Evolutionary conservation across 2,329 filamentous ascomycete species (phyloP).

Genomic region (Rhinocladiella mackenziei): DNA sequence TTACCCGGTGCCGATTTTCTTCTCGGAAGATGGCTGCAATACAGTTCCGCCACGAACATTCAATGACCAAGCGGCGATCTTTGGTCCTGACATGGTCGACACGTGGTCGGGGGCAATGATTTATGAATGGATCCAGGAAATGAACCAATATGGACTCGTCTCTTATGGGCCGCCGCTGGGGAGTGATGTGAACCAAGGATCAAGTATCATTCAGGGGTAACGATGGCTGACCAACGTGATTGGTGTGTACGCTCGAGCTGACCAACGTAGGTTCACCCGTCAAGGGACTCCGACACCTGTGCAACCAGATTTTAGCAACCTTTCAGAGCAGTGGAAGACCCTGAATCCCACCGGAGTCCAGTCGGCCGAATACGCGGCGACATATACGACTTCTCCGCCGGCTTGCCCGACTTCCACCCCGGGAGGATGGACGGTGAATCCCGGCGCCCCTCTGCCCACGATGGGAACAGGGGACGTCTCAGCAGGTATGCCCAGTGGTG

Average conservation of each 20-base stretch:
- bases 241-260: constrained; percentile 6
- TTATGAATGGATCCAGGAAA: constrained; percentile 86
- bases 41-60: constrained; percentile 42
- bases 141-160: constrained; percentile 77
- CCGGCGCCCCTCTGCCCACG: constrained; percentile 65
- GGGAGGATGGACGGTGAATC: constrained; percentile 68
- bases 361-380: constrained; percentile 61
- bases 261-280: constrained; percentile 54
- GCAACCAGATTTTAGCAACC: constrained; percentile 71
- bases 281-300: constrained; percentile 70
- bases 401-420: constrained; percentile 67
- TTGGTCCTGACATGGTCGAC: constrained; percentile 67
- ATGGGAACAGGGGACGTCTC: constrained; percentile 53
- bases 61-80: constrained; percentile 69
- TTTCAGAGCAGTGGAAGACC: constrained; percentile 71
- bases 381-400: constrained; percentile 58
- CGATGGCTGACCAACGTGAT: constrained; percentile 3
- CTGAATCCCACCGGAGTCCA: constrained; percentile 66
- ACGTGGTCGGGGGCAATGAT: constrained; percentile 73
- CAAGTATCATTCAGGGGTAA: constrained; percentile 56
- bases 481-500: constrained; percentile 25
- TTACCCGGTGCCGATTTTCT: constrained; percentile 82
- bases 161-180: constrained; percentile 64
- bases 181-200: constrained; percentile 46
- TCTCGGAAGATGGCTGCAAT: constrained; percentile 86